Percentiles rank a stretch among this genome's conserved stretches.
phyloP scores from a whole-genome alignment of 106 monocot genomes.

The Dioscorea alata region DNA sequence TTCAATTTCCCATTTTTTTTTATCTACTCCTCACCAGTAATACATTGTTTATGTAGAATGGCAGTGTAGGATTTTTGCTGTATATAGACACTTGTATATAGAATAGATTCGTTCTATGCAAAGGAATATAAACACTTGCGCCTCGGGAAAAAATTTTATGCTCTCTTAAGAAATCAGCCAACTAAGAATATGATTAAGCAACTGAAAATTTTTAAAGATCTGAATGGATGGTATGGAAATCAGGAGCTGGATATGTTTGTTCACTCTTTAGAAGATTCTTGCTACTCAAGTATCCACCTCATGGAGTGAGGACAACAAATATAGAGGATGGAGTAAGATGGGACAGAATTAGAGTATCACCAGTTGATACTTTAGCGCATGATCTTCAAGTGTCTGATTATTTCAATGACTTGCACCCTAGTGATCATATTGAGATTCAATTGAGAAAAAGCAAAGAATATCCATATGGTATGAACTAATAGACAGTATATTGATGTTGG shows the following conservation, averaged over 20 bases:
- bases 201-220: too few relatives aligned
- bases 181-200: too few relatives aligned
- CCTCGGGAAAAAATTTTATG: neutral
- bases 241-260: neutral
- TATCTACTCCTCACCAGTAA: too few relatives aligned
- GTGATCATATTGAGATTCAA: slow-evolving; percentile 84
- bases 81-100: slow-evolving; percentile 85
- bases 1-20: too few relatives aligned
- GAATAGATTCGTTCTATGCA: slow-evolving; percentile 64
- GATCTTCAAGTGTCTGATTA: slow-evolving; percentile 67
- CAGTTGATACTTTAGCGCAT: slow-evolving; percentile 49
- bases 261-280: neutral
- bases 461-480: slow-evolving; percentile 56
- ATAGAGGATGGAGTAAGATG: slow-evolving; percentile 72
- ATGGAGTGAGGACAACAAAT: slow-evolving; percentile 39
- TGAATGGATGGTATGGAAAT: too few relatives aligned
- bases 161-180: neutral
- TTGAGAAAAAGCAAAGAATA: slow-evolving; percentile 88
- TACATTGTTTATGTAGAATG: slow-evolving; percentile 32
- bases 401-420: slow-evolving; percentile 51
- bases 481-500: neutral
- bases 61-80: slow-evolving; percentile 69
- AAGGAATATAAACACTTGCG: slow-evolving; percentile 25
- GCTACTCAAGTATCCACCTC: slow-evolving; percentile 61
- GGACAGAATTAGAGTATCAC: slow-evolving; percentile 68